Conservation (phyloP, 2,329 filamentous ascomycete species). For the Cucurbitaria berberidis region DNA sequence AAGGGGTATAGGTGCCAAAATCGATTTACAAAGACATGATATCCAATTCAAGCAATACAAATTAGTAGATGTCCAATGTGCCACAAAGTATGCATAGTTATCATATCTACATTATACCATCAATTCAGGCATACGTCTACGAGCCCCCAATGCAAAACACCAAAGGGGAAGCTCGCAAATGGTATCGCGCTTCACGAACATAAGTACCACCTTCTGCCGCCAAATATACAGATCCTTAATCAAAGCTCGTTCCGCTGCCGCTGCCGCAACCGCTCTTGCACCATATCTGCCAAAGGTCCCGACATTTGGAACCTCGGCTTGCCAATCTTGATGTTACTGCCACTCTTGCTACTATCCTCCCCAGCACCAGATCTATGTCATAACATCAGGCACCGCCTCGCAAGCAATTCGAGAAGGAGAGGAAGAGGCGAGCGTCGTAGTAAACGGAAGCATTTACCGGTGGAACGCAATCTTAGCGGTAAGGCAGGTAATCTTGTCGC, state of each 20-base stretch:
- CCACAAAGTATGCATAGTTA: constrained; percentile 8
- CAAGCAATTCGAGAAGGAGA: constrained; percentile 3
- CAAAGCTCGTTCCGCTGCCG: constrained; percentile 42
- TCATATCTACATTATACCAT: constrained; percentile 32
- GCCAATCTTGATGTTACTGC: constrained; percentile 31
- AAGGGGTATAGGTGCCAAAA: not conserved
- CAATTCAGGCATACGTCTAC: not conserved
- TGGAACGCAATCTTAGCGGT: constrained; percentile 73
- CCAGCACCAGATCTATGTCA: constrained; percentile 20
- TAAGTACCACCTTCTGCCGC: not conserved
- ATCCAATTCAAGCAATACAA: constrained; percentile 8
- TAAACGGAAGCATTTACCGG: constrained; percentile 39
- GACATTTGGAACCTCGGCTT: constrained; percentile 43
- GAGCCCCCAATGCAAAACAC: constrained; percentile 3
- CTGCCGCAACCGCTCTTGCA: constrained; percentile 35
- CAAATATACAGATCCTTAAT: constrained; percentile 10
- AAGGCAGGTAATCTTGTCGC: constrained; percentile 83
- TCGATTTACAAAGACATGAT: constrained; percentile 7
- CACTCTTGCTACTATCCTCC: constrained; percentile 14
- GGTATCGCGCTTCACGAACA: constrained; percentile 23
- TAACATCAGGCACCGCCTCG: constrained; percentile 19
- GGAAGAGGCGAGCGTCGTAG: constrained; percentile 3
- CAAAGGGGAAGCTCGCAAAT: constrained; percentile 18
- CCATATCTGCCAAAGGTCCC: constrained; percentile 44
- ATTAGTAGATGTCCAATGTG: not conserved